phyloP scores from a whole-genome alignment of 305 asterid species.

The Solanum hybrid region DNA sequence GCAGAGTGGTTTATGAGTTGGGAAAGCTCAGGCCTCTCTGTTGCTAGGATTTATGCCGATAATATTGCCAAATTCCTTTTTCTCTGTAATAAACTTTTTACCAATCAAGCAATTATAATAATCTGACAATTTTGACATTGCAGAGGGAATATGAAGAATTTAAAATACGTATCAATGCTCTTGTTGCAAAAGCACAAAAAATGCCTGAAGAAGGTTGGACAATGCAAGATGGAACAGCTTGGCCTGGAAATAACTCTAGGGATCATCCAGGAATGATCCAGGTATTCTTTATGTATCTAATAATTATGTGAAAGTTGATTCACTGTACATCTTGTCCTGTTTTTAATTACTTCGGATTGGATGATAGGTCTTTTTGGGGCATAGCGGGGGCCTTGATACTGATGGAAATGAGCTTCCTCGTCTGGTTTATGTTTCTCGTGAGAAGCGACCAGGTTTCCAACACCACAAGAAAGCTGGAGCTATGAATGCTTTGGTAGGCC shows the following conservation, averaged over 20 bases:
- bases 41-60: not conserved
- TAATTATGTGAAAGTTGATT: not conserved
- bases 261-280: slow-evolving; percentile 75
- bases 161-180: slow-evolving; percentile 42
- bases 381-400: slow-evolving; percentile 79
- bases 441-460: slow-evolving; percentile 94
- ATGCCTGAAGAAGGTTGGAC: slow-evolving; percentile 61
- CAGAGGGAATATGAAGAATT: slow-evolving; percentile 60
- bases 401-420: slow-evolving; percentile 96
- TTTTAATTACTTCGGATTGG: not conserved
- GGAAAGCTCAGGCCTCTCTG: not conserved
- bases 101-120: not conserved
- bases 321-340: not conserved
- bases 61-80: not conserved
- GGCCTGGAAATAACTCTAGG: slow-evolving; percentile 56
- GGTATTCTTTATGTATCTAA: slow-evolving; percentile 18
- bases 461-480: slow-evolving; percentile 99
- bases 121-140: slow-evolving; percentile 4
- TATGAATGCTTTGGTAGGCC: slow-evolving; percentile 90
- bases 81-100: not conserved
- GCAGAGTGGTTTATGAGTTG: not conserved
- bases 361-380: slow-evolving; percentile 75
- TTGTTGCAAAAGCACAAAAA: slow-evolving; percentile 50
- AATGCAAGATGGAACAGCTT: slow-evolving; percentile 52
- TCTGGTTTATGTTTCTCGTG: slow-evolving; percentile 93